Evolutionary conservation across 257 asterid species (phyloP).

Genomic region (Buddleja alternifolia): DNA sequence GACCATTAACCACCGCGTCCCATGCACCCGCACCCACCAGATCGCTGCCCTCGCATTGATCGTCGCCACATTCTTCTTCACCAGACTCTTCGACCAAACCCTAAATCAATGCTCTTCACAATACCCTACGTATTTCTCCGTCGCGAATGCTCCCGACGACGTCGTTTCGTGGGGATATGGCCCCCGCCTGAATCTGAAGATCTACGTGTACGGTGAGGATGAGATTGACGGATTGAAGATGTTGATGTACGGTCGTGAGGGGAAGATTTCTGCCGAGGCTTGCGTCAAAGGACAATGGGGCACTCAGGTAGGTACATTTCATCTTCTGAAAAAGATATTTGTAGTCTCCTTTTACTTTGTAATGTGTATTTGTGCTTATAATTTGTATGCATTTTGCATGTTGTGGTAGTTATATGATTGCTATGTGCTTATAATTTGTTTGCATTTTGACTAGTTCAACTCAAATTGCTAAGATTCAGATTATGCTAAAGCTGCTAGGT

Average conservation of each 20-base stretch:
- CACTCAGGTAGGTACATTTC: slow-evolving; percentile 68
- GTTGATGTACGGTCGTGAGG: slow-evolving; percentile 81
- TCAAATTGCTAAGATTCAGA: too few species aligned
- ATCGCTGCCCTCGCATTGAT: slow-evolving; percentile 77
- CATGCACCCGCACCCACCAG: slow-evolving; percentile 80
- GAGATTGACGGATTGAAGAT: slow-evolving; percentile 78
- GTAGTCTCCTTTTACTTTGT: not conserved
- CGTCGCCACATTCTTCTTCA: slow-evolving; percentile 74
- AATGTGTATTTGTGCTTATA: too few species aligned
- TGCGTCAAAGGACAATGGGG: slow-evolving; percentile 98
- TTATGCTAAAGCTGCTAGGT: too few species aligned
- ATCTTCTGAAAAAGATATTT: not conserved
- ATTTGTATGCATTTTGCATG: too few species aligned
- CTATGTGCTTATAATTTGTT: too few species aligned
- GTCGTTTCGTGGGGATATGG: slow-evolving; percentile 51
- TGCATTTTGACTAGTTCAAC: too few species aligned
- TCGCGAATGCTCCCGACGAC: slow-evolving; percentile 21
- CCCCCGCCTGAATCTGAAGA: slow-evolving; percentile 56
- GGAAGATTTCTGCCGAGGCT: slow-evolving; percentile 66
- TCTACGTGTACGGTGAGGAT: slow-evolving; percentile 81
- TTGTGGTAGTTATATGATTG: too few species aligned
- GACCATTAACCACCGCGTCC: slow-evolving; percentile 37
- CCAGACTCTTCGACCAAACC: slow-evolving; percentile 70
- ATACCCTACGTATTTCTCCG: slow-evolving; percentile 31
- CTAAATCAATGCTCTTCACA: slow-evolving; percentile 39